Percentiles rank a stretch among this genome's conserved stretches.
phyloP scores from a whole-genome alignment of 129 eudicot genomes.

The Apium graveolens region DNA sequence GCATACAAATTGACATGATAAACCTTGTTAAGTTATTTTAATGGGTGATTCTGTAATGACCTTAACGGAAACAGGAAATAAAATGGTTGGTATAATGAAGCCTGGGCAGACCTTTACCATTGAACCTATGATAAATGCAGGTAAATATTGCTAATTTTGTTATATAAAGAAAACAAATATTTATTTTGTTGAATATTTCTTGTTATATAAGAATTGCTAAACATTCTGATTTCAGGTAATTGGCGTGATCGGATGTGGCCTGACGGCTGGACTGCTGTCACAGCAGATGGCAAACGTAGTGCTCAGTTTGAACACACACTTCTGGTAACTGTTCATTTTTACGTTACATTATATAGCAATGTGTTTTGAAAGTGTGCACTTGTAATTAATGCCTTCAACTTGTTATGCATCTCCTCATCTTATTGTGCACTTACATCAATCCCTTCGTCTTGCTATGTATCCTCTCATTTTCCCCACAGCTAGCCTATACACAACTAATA shows the following conservation, averaged over 20 bases:
- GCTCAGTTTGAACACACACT: conserved; percentile 99
- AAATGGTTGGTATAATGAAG: conserved; percentile 98
- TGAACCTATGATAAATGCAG: conserved; percentile 94
- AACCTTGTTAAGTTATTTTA: not conserved
- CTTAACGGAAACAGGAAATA: conserved; percentile 77
- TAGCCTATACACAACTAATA: not conserved
- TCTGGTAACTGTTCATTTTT: conserved; percentile 40
- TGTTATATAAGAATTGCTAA: not conserved
- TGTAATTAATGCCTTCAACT: not conserved
- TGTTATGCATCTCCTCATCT: not conserved
- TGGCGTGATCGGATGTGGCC: conserved; percentile 99
- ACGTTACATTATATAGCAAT: not conserved
- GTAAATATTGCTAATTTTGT: conserved; percentile 22
- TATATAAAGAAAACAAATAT: not conserved
- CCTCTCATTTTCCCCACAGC: not conserved
- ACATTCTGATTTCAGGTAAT: conserved; percentile 40
- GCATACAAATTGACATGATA: not conserved
- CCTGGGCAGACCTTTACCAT: conserved; percentile 97
- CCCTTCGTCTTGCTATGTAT: not conserved
- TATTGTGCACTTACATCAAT: not conserved
- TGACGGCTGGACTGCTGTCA: conserved; percentile 96
- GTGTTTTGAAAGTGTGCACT: not conserved
- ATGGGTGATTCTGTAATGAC: conserved; percentile 6
- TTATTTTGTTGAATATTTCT: not conserved
- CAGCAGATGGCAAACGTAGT: conserved; percentile 97